phyloP scores from a whole-genome alignment of 2,329 filamentous ascomycete genomes.

The Metarhizium anisopliae region DNA sequence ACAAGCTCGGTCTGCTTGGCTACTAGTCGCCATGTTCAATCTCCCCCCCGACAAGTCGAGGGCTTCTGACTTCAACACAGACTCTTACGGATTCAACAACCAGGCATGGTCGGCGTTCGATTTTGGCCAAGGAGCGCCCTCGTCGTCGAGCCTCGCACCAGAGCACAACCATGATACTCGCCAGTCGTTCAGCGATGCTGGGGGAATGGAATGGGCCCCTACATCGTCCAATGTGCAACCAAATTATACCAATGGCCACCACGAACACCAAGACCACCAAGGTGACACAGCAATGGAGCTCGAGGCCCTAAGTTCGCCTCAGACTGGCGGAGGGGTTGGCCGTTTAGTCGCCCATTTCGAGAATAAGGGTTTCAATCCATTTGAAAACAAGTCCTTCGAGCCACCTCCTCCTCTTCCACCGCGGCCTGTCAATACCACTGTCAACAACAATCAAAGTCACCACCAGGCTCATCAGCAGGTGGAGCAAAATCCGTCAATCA shows the following conservation, averaged over 20 bases:
- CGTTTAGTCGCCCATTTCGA: slow-evolving; percentile 33
- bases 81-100: slow-evolving; percentile 21
- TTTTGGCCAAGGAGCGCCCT: slow-evolving; percentile 14
- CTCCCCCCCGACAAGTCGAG: slow-evolving; percentile 22
- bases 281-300: slow-evolving; percentile 18
- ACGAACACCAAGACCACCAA: slow-evolving; percentile 2
- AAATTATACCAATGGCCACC: slow-evolving; percentile 17
- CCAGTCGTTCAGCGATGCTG: slow-evolving; percentile 17
- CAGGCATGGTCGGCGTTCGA: slow-evolving; percentile 25
- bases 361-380: slow-evolving; percentile 22
- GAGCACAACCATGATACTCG: slow-evolving; percentile 17
- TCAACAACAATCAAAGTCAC: slow-evolving; percentile 6
- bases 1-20: slow-evolving; percentile 22
- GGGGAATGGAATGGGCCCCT: slow-evolving; percentile 30
- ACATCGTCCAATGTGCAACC: slow-evolving; percentile 19
- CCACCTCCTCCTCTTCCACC: slow-evolving; percentile 24
- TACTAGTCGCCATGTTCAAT: slow-evolving; percentile 29
- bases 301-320: slow-evolving; percentile 15
- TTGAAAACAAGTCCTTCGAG: slow-evolving; percentile 27
- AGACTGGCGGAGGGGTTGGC: slow-evolving; percentile 19
- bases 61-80: slow-evolving; percentile 19
- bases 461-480: slow-evolving; percentile 10
- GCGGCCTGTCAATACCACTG: slow-evolving; percentile 19
- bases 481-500: slow-evolving; percentile 12
- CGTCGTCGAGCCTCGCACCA: slow-evolving; percentile 13